A percentile compares a stretch with the other conserved stretches of the same genome.
These are phyloP conservation scores for Thelonectria olida DNA, from an alignment of 2,329 filamentous ascomycete genomes.

Conservation along the genomic window DNA sequence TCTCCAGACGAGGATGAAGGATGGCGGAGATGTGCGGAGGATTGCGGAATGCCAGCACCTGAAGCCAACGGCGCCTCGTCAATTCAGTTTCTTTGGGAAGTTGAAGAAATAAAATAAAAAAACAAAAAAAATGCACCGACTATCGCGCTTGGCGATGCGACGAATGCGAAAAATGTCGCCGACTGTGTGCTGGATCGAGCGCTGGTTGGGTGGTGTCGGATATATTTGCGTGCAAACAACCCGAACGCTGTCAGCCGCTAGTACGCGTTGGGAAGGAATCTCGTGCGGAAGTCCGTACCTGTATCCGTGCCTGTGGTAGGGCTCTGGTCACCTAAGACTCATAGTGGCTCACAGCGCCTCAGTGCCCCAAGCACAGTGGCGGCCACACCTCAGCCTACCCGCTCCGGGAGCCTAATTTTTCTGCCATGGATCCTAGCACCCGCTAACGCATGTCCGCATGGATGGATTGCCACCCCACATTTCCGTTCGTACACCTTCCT, in stretches of 20 bases:
- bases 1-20: neutral
- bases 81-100: too few species aligned
- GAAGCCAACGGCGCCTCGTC: too few species aligned
- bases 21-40: constrained; percentile 4
- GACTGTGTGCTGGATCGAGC: neutral
- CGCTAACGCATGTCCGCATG: constrained; percentile 13
- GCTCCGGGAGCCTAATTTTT: constrained; percentile 14
- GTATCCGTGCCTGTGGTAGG: neutral
- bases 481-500: neutral
- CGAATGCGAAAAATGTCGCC: neutral
- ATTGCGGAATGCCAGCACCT: constrained; percentile 10
- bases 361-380: constrained; percentile 2
- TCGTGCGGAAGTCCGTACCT: neutral
- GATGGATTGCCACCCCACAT: neutral
- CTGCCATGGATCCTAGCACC: neutral
- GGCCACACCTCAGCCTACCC: constrained; percentile 1
- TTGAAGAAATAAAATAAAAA: too few species aligned
- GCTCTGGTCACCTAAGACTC: neutral
- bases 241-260: constrained; percentile 12
- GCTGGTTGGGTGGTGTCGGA: constrained; percentile 2
- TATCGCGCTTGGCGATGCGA: neutral
- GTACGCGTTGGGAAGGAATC: neutral
- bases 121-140: too few species aligned
- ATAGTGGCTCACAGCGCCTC: constrained; percentile 3
- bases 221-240: constrained; percentile 9